These are phyloP conservation scores for Neurospora africana DNA, from an alignment of 495 filamentous ascomycete species.

Conservation along the genomic window DNA sequence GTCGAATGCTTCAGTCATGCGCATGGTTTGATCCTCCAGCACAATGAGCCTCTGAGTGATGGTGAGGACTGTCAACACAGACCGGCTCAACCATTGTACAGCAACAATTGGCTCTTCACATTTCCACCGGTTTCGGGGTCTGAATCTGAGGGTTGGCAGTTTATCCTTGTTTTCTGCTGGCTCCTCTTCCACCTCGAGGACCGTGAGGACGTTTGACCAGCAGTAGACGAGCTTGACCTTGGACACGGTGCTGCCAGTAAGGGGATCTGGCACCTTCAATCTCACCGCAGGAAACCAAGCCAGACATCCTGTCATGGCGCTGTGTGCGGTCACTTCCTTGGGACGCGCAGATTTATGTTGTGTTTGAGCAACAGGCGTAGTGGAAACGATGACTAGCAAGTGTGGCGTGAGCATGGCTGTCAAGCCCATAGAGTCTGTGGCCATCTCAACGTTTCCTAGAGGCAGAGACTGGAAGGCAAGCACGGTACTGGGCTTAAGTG, in stretches of 20 bases:
- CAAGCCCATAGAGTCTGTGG: slow-evolving; percentile 78
- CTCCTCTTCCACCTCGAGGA: slow-evolving; percentile 73
- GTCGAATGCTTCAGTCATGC: slow-evolving; percentile 88
- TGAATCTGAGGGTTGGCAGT: slow-evolving; percentile 68
- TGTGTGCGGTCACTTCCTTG: slow-evolving; percentile 80
- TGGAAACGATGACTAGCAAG: slow-evolving; percentile 90
- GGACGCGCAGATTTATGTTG: slow-evolving; percentile 86
- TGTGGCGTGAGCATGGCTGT: slow-evolving; percentile 96
- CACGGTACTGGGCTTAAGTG: slow-evolving; percentile 87
- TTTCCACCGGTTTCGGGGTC: slow-evolving; percentile 78
- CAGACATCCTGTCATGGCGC: slow-evolving; percentile 82
- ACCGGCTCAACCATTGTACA: slow-evolving; percentile 92
- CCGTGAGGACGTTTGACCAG: slow-evolving; percentile 93
- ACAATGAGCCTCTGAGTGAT: slow-evolving; percentile 89
- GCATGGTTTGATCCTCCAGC: slow-evolving; percentile 77
- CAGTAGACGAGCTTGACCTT: slow-evolving; percentile 90
- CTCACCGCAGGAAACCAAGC: slow-evolving; percentile 97
- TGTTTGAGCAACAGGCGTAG: slow-evolving; percentile 88
- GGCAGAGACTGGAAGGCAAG: slow-evolving; percentile 86
- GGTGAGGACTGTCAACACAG: slow-evolving; percentile 81
- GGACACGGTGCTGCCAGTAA: slow-evolving; percentile 45
- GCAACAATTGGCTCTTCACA: slow-evolving; percentile 92
- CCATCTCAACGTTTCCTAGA: slow-evolving; percentile 80
- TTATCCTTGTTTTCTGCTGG: slow-evolving; percentile 57
- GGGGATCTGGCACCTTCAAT: slow-evolving; percentile 61